Base-by-base conservation (phyloP, 192 early-diverging fungal species). In the Dimargaris verticillata region DNA sequence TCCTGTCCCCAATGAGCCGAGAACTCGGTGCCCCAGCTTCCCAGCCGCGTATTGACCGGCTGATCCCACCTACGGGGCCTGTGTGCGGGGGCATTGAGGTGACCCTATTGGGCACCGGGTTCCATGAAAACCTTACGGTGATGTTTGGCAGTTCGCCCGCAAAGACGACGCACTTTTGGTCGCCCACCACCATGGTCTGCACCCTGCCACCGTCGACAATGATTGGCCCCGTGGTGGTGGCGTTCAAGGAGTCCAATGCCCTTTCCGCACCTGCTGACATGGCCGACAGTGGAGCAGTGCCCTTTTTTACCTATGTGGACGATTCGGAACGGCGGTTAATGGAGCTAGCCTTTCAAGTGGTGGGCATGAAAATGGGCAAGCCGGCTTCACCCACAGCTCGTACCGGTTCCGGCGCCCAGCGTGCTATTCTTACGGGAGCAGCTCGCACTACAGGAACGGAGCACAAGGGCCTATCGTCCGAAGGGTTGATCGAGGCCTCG, bases 261-360 rank as follows among this genome's bases (percentile, higher is more conserved):
- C 61, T 66, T 49, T 26, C 64, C 9, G 70, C 69, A 45, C 68
- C 67, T 42, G 71, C 70, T 52, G 70, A 70, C 2, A 66, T 65
- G 28, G 41, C 28, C 7, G 55, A 58, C 17, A 13, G 28, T 9
- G n/a, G n/a, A n/a, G n/a, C n/a, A n/a, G 17, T 38, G 2, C 28
- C 33, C 11, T 42, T 71, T 29, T 81, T 81, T 54, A 69, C 69
- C 6, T 82, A 79, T 29, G 66, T 75, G 33, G 76, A 80, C 61
- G 83, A 94, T 64, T 78, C 87, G 24, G 93, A 97, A 68, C 80
- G 86, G 45, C 86, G 88, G n/a, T 67, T 97, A 61, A 81, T 92
- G 69, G 92, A 93, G 63, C 77, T 97, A 24, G 86, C 91, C 4
- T 72, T 97, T 53, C 89, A 91, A 53, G 83, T 92, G 0, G 81